Percentiles rank a stretch among this genome's conserved stretches.
Evolutionary conservation across 2,329 filamentous ascomycete species (phyloP).

Genomic region (Lachnellula subtilissima): DNA sequence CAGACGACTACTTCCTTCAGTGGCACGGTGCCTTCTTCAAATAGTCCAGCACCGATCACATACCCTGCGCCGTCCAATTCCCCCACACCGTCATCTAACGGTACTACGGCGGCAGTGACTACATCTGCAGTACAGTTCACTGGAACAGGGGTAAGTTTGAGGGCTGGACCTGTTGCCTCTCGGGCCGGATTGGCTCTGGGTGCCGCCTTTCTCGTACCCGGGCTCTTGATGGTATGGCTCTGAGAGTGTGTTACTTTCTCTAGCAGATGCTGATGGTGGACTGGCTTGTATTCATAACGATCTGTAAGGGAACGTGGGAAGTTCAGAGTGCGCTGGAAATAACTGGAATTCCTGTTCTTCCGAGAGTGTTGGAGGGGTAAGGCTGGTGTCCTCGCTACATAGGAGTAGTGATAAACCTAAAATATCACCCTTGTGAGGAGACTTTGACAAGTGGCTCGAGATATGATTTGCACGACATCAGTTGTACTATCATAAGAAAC

Average conservation of each 20-base stretch:
- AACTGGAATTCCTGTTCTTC: background rate
- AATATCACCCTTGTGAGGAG: too few species aligned
- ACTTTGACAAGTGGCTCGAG: too few species aligned
- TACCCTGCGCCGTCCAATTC: background rate
- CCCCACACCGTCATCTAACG: background rate
- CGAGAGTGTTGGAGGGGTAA: too few species aligned
- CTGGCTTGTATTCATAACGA: background rate
- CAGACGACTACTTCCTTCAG: background rate
- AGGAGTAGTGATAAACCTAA: too few species aligned
- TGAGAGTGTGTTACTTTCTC: background rate
- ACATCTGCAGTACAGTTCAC: background rate
- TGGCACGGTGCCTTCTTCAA: background rate
- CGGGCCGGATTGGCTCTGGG: background rate
- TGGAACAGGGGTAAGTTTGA: background rate
- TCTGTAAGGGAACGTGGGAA: background rate
- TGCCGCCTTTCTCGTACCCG: background rate
- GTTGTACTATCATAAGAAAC: too few species aligned
- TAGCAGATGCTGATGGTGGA: background rate
- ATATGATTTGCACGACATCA: too few species aligned
- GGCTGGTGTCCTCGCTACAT: too few species aligned
- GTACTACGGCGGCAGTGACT: background rate
- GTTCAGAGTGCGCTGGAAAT: background rate
- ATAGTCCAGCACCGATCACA: background rate
- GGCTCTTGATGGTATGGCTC: background rate
- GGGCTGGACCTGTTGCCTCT: background rate